Percentiles rank a stretch among this genome's conserved stretches.
phyloP scores from a whole-genome alignment of 257 asterid genomes.

The Fraxinus anomala region DNA sequence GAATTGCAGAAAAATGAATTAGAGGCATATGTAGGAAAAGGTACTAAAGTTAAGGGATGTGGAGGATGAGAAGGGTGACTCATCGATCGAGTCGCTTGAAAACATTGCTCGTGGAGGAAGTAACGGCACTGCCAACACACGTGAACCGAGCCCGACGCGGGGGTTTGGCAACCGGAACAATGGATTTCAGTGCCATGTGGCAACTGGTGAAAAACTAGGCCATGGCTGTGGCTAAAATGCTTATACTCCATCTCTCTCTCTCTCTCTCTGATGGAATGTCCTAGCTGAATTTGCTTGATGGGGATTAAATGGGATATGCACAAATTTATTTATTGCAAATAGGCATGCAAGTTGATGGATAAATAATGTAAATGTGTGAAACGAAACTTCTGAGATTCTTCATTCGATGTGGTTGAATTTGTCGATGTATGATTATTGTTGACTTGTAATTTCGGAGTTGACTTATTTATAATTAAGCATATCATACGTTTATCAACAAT shows the following conservation, averaged over 20 bases:
- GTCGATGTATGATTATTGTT: constrained; percentile 31
- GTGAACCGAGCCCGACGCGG: constrained; percentile 44
- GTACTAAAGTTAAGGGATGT: constrained; percentile 58
- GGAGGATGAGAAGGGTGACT: constrained; percentile 51
- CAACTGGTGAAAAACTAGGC: constrained; percentile 50
- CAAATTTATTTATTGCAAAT: constrained; percentile 22
- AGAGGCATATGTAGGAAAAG: constrained; percentile 62
- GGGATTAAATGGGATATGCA: neutral
- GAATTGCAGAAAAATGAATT: constrained; percentile 55
- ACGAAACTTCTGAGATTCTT: constrained; percentile 28
- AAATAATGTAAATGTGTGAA: constrained; percentile 8
- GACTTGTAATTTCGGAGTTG: constrained; percentile 24
- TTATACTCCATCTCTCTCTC: constrained; percentile 45
- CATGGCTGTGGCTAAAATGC: constrained; percentile 71
- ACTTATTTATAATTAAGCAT: neutral
- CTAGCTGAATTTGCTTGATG: neutral
- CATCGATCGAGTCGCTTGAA: constrained; percentile 52
- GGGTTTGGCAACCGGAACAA: constrained; percentile 59
- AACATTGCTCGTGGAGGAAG: constrained; percentile 63
- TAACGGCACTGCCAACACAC: constrained; percentile 64
- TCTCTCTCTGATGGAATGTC: neutral
- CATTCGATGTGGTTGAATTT: constrained; percentile 31
- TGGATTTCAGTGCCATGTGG: constrained; percentile 52
- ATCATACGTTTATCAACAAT: neutral
- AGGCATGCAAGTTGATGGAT: constrained; percentile 32